phyloP scores from a whole-genome alignment of 768 basidiomycete species.

The Boletus pseudo-olivaceus region DNA sequence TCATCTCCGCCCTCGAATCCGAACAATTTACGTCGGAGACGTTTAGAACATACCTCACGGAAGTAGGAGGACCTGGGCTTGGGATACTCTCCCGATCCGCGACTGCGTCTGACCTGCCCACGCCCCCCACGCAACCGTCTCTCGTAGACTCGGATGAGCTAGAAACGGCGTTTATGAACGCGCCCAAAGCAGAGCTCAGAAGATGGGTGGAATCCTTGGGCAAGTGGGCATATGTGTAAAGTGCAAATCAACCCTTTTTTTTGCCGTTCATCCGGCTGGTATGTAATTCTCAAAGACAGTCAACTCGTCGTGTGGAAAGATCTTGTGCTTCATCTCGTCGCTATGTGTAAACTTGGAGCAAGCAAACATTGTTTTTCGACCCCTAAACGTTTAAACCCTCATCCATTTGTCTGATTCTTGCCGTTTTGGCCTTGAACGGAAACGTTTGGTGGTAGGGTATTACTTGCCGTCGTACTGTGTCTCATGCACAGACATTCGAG shows the following conservation, averaged over 20 bases:
- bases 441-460: background rate
- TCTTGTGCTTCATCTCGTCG: conserved; percentile 8
- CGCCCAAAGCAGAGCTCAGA: conserved; percentile 27
- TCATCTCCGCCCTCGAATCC: conserved; percentile 52
- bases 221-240: conserved; percentile 40
- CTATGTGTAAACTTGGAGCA: background rate
- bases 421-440: background rate
- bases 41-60: conserved; percentile 68
- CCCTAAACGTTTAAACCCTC: no score
- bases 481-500: background rate
- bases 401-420: background rate
- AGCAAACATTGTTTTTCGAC: background rate
- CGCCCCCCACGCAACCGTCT: conserved; percentile 22
- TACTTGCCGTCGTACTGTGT: background rate
- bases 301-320: background rate
- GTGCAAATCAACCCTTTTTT: background rate
- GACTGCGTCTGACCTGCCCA: conserved; percentile 16
- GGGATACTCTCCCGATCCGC: conserved; percentile 71
- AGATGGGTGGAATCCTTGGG: conserved; percentile 37
- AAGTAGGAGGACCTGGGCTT: conserved; percentile 90
- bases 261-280: background rate
- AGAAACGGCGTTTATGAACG: conserved; percentile 24
- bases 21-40: conserved; percentile 32
- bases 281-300: background rate
- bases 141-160: conserved; percentile 9